phyloP scores from a whole-genome alignment of 2,329 filamentous ascomycete species.

The Hyphodiscus sp. region DNA sequence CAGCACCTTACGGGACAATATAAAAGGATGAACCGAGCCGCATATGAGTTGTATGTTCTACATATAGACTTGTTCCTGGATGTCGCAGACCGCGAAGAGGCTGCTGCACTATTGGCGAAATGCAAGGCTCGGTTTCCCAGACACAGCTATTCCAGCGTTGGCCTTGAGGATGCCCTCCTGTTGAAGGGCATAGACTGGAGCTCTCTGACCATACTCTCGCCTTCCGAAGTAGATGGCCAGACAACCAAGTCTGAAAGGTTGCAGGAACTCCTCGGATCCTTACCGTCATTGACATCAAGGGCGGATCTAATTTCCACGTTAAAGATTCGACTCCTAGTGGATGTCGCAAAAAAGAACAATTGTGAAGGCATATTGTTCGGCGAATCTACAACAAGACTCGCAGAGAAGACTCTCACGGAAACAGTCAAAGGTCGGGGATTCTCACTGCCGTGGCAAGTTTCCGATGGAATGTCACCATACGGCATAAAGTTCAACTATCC shows the following conservation, averaged over 20 bases:
- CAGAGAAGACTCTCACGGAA: constrained; percentile 77
- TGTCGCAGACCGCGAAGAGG: constrained; percentile 20
- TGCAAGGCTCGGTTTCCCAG: constrained; percentile 57
- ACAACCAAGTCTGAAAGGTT: constrained; percentile 32
- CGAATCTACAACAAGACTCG: constrained; percentile 80
- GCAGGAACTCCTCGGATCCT: constrained; percentile 43
- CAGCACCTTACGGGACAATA: constrained; percentile 60
- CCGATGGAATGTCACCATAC: constrained; percentile 52
- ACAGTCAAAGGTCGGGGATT: constrained; percentile 88
- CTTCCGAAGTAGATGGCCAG: constrained; percentile 6
- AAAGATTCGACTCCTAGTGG: constrained; percentile 63
- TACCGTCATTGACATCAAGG: constrained; percentile 69
- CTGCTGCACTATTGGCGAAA: constrained; percentile 33
- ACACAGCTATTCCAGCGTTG: constrained; percentile 55
- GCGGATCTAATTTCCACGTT: constrained; percentile 68
- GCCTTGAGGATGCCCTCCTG: constrained; percentile 56
- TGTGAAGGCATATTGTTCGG: constrained; percentile 75
- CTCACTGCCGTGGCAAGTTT: constrained; percentile 72
- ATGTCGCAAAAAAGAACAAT: constrained; percentile 49
- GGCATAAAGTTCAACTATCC: constrained; percentile 60
- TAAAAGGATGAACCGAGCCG: constrained; percentile 54
- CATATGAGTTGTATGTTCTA: constrained; percentile 60
- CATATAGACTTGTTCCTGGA: constrained; percentile 36
- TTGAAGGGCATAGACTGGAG: constrained; percentile 49
- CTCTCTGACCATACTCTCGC: constrained; percentile 30